Conservation (phyloP, 768 basidiomycete species). For the Leucocoprinus leucothites region DNA sequence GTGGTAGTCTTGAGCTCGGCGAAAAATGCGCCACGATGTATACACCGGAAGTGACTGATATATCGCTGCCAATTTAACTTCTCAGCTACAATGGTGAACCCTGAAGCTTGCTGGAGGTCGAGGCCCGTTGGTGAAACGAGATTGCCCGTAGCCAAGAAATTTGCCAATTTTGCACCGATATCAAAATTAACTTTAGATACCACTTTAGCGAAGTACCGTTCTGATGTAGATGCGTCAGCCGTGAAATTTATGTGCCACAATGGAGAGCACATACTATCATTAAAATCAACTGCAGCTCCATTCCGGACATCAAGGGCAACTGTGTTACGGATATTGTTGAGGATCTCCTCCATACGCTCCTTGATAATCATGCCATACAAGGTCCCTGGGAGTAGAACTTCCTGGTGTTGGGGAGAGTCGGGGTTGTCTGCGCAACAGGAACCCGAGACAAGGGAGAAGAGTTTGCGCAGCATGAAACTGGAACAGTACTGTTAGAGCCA, state of each 20-base stretch:
- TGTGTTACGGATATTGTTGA: constrained; percentile 67
- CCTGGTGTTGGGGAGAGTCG: constrained; percentile 98
- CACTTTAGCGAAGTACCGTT: constrained; percentile 77
- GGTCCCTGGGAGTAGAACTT: constrained; percentile 89
- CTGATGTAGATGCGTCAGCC: constrained; percentile 32
- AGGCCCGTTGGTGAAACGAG: constrained; percentile 92
- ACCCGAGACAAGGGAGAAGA: constrained; percentile 87
- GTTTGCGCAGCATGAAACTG: constrained; percentile 96
- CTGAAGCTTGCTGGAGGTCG: constrained; percentile 94
- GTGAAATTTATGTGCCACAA: not conserved
- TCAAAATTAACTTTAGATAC: constrained; percentile 83
- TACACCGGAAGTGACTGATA: constrained; percentile 96
- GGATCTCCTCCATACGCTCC: constrained; percentile 89
- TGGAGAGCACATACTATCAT: constrained; percentile 60
- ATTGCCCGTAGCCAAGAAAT: constrained; percentile 98
- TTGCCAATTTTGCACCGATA: constrained; percentile 83
- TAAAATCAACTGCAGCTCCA: constrained; percentile 81
- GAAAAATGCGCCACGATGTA: constrained; percentile 99
- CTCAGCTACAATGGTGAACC: constrained; percentile 99
- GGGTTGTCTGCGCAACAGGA: constrained; percentile 94
- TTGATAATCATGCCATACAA: constrained; percentile 98
- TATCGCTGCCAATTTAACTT: constrained; percentile 99
- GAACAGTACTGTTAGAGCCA: constrained; percentile 4
- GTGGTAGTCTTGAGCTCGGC: constrained; percentile 97
- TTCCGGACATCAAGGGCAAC: constrained; percentile 75